phyloP scores from a whole-genome alignment of 768 basidiomycete species.

The Suillus tomentosus region DNA sequence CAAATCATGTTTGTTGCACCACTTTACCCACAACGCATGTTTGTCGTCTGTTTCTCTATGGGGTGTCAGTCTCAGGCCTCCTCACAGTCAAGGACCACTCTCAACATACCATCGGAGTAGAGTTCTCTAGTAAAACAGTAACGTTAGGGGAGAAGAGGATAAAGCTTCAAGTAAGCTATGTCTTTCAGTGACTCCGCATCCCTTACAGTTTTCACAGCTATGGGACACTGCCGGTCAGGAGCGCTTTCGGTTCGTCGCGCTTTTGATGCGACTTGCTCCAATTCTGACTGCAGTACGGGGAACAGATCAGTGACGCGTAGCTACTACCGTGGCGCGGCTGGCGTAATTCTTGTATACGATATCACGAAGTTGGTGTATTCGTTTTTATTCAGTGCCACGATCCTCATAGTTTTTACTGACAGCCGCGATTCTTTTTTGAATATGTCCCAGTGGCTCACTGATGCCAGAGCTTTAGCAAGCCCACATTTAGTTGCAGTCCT shows the following conservation, averaged over 20 bases:
- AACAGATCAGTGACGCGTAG: conserved; percentile 87
- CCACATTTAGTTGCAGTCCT: conserved; percentile 88
- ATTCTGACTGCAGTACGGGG: conserved; percentile 19
- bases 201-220: conserved; percentile 49
- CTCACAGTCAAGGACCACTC: conserved; percentile 92
- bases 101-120: conserved; percentile 98
- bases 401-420: conserved; percentile 13
- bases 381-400: conserved; percentile 9
- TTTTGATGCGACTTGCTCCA: conserved; percentile 17
- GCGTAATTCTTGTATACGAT: conserved; percentile 91
- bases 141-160: conserved; percentile 93
- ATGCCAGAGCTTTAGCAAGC: conserved; percentile 90
- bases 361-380: conserved; percentile 70
- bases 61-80: conserved; percentile 9
- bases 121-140: conserved; percentile 93
- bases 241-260: conserved; percentile 68
- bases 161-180: conserved; percentile 79
- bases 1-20: conserved; percentile 95
- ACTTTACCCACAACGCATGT: conserved; percentile 97
- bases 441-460: conserved; percentile 87
- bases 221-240: conserved; percentile 99
- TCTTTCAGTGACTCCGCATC: conserved; percentile 17
- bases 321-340: conserved; percentile 94
- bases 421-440: conserved; percentile 89
- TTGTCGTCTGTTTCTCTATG: conserved; percentile 36